Conservation (phyloP, 768 basidiomycete genomes). For the Hysterangium stoloniferum region DNA sequence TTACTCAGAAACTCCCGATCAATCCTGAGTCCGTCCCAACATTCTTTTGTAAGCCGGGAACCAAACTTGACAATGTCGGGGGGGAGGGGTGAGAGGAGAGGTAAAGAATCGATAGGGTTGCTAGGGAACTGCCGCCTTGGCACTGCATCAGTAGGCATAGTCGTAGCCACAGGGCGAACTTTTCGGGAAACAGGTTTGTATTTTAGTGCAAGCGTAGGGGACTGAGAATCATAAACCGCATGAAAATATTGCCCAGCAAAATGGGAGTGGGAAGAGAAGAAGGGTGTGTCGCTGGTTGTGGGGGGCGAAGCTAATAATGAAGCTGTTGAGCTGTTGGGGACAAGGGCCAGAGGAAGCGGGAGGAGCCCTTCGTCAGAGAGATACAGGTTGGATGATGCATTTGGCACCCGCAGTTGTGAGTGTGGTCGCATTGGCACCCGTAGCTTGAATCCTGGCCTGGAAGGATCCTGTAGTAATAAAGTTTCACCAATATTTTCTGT, state of each 20-base stretch:
- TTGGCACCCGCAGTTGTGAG: not conserved
- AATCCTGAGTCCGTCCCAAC: slow-evolving; percentile 11
- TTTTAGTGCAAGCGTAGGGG: slow-evolving; percentile 2
- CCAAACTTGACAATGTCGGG: slow-evolving; percentile 10
- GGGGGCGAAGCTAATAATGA: too few relatives aligned
- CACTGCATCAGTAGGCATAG: slow-evolving; percentile 18
- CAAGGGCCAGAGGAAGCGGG: too few relatives aligned
- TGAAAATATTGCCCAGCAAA: not conserved
- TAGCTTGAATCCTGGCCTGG: not conserved
- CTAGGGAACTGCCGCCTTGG: slow-evolving; percentile 14
- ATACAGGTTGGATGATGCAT: too few relatives aligned
- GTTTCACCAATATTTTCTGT: slow-evolving; percentile 10
- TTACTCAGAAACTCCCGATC: slow-evolving; percentile 24
- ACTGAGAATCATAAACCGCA: not conserved
- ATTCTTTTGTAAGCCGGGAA: slow-evolving; percentile 15
- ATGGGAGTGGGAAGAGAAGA: not conserved
- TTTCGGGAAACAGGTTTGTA: slow-evolving; percentile 25
- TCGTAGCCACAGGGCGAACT: slow-evolving; percentile 22
- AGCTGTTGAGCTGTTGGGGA: too few relatives aligned
- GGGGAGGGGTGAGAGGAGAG: slow-evolving; percentile 11
- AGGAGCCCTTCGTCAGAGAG: too few relatives aligned
- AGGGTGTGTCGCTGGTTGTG: too few relatives aligned
- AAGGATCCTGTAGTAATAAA: not conserved
- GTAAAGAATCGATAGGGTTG: slow-evolving; percentile 8
- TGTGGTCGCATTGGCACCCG: slow-evolving; percentile 3